Conservation (phyloP, 169 alveolate species). For the Plasmodium berghei region DNA sequence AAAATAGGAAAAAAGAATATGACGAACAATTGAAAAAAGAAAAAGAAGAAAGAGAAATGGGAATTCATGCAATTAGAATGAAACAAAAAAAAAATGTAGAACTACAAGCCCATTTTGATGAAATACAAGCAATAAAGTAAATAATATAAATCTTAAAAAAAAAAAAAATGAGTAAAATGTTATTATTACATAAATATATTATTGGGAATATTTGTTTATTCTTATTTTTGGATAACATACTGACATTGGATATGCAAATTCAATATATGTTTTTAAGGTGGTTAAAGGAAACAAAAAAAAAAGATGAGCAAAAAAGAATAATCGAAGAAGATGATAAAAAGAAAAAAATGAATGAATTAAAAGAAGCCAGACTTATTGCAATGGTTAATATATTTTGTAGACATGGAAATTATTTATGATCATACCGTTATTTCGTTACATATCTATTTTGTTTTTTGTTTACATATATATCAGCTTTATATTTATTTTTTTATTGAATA, state of each 20-base stretch:
- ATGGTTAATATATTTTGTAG: slow-evolving; percentile 30
- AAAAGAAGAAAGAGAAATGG: slow-evolving; percentile 68
- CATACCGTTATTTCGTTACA: background rate
- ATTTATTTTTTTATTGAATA: background rate
- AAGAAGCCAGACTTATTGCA: slow-evolving; percentile 48
- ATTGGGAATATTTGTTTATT: background rate
- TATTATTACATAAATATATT: background rate
- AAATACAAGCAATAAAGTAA: slow-evolving; percentile 67
- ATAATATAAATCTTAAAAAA: background rate
- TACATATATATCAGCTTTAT: background rate
- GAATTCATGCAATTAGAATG: slow-evolving; percentile 68
- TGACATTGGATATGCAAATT: background rate
- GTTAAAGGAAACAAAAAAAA: slow-evolving; percentile 51
- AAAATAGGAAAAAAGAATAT: slow-evolving; percentile 61
- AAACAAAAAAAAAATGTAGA: slow-evolving; percentile 70
- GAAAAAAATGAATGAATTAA: slow-evolving; percentile 61
- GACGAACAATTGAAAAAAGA: slow-evolving; percentile 53
- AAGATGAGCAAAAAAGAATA: slow-evolving; percentile 47
- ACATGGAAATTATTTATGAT: background rate
- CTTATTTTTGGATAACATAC: background rate
- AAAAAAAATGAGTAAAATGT: background rate
- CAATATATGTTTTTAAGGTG: slow-evolving; percentile 48
- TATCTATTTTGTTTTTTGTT: background rate
- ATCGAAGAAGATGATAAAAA: slow-evolving; percentile 59
- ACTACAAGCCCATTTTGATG: slow-evolving; percentile 62